Evolutionary conservation across 495 filamentous ascomycete genomes (phyloP).

Genomic region (Rhizodiscina lignyota): DNA sequence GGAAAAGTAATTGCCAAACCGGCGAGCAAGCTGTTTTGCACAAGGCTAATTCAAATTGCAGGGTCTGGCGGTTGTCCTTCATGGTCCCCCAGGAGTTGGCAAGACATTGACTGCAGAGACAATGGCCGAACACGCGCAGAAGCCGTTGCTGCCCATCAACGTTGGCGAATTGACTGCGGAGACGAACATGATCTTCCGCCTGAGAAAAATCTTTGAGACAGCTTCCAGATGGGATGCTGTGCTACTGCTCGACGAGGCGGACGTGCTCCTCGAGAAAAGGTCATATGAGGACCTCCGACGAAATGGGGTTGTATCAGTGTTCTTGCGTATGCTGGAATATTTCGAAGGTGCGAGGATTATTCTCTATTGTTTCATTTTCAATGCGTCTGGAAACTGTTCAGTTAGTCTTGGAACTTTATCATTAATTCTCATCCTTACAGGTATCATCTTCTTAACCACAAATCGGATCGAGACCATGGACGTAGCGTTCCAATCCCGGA

Average conservation of each 20-base stretch:
- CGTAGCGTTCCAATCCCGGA: background rate
- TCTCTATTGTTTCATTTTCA: conserved; percentile 1
- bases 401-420: no score
- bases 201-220: background rate
- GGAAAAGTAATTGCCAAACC: conserved; percentile 2
- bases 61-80: conserved; percentile 1
- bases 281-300: conserved; percentile 2
- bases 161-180: background rate
- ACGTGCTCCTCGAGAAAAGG: conserved; percentile 1
- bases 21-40: no score
- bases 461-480: background rate
- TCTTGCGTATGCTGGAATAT: conserved; percentile 3
- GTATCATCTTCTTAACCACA: background rate
- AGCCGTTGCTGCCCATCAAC: conserved; percentile 1
- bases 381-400: background rate
- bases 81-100: conserved; percentile 2
- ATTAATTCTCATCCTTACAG: no score
- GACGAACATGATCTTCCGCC: background rate
- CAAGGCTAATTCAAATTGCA: no score
- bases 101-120: conserved; percentile 3
- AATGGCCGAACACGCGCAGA: background rate
- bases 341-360: background rate
- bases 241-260: conserved; percentile 1
- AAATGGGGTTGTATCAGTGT: conserved; percentile 3
- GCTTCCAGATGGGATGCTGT: conserved; percentile 1